A percentile compares a stretch with the other conserved stretches of the same genome.
phyloP scores from a whole-genome alignment of 805 yeast genomes.

The Yamadazyma nakazawae region DNA sequence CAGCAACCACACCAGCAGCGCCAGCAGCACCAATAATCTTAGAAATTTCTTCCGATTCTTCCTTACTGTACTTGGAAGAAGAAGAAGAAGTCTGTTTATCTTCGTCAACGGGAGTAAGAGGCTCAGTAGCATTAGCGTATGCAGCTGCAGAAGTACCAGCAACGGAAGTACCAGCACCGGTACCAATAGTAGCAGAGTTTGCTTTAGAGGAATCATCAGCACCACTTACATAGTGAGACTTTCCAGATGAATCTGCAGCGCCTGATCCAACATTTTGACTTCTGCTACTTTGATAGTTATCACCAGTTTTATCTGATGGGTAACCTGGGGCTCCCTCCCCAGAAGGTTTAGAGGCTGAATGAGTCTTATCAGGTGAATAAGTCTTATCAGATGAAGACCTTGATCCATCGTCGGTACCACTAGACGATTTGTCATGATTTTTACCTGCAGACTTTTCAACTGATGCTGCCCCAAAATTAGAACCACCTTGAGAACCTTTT shows the following conservation, averaged over 20 bases:
- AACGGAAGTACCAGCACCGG: background rate
- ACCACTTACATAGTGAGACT: background rate
- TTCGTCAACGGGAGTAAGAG: constrained; percentile 4
- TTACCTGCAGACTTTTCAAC: background rate
- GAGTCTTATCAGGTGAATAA: background rate
- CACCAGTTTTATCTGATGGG: constrained; percentile 1
- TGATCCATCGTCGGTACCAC: too few species aligned
- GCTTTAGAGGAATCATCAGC: background rate
- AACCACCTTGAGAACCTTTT: background rate
- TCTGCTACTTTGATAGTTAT: constrained; percentile 39
- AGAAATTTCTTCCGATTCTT: constrained; percentile 3
- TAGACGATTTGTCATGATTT: too few species aligned
- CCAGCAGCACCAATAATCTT: constrained; percentile 8
- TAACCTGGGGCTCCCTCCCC: background rate
- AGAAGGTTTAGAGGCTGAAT: background rate
- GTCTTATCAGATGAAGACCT: too few species aligned
- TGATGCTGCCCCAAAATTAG: constrained; percentile 4
- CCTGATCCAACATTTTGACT: constrained; percentile 99
- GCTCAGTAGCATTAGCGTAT: constrained; percentile 9
- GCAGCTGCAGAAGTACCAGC: background rate
- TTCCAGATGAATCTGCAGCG: constrained; percentile 47
- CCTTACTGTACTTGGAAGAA: background rate
- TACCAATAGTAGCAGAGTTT: background rate
- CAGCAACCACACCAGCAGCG: constrained; percentile 8
- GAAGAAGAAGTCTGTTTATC: background rate